Percentiles rank a stretch among this genome's conserved stretches.
These are phyloP conservation scores for Dryas drummondii DNA, from an alignment of 306 rosid genomes.

Conservation along the genomic window DNA sequence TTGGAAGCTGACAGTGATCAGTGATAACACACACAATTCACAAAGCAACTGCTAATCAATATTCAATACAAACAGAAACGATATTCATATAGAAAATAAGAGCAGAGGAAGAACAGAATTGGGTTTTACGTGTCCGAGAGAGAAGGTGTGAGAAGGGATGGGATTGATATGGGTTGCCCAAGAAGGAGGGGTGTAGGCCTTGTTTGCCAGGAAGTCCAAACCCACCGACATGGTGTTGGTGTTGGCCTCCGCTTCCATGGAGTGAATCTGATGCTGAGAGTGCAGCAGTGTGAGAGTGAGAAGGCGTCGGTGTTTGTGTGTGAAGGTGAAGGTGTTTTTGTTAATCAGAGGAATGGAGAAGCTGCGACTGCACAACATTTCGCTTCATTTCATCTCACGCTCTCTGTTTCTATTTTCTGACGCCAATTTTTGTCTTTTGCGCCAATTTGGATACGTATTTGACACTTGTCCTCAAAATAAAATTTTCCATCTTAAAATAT, in stretches of 20 bases:
- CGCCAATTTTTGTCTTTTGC: background rate
- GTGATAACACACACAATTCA: background rate
- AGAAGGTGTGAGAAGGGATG: slow-evolving; percentile 61
- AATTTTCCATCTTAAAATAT: too few species aligned
- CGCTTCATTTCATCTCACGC: background rate
- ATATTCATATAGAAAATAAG: too few species aligned
- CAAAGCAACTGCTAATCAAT: background rate
- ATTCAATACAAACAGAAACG: slow-evolving; percentile 4
- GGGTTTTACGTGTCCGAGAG: slow-evolving; percentile 69
- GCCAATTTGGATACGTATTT: too few species aligned
- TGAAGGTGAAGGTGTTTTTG: slow-evolving; percentile 1
- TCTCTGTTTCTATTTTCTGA: background rate
- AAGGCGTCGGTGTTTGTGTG: background rate
- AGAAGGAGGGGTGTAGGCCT: slow-evolving; percentile 63
- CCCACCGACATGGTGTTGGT: slow-evolving; percentile 10
- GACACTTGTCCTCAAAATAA: too few species aligned
- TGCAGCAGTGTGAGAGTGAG: background rate
- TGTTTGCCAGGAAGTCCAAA: slow-evolving; percentile 48
- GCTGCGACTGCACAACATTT: slow-evolving; percentile 27
- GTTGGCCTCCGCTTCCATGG: slow-evolving; percentile 34
- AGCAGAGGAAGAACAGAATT: background rate
- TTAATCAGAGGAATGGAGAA: background rate
- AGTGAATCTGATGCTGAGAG: background rate
- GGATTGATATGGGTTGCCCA: slow-evolving; percentile 87
- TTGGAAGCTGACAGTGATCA: slow-evolving; percentile 55